Evolutionary conservation across 2,329 filamentous ascomycete species (phyloP), one percentile per base, ranked within the genome.

Genomic region (Ceratocystis cubensis): DNA sequence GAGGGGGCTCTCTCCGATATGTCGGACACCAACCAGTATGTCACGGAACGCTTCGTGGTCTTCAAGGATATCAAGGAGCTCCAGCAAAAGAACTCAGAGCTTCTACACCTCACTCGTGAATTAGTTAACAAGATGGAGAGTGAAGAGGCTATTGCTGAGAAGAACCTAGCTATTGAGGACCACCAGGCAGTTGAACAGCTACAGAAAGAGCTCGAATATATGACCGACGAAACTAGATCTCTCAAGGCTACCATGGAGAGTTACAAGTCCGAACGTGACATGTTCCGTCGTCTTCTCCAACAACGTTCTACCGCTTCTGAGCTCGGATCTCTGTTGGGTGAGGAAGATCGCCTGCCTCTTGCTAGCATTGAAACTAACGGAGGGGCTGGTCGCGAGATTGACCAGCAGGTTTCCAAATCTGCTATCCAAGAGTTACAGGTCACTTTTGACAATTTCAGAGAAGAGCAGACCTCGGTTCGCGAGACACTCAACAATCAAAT

Each of bases 211-310:
- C 81, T 95, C 28, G 82, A 87, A 70, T 85, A 88, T 63, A 75
- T 93, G 75, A 86, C 90, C 67, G 93, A 96, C 70, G 91, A 96
- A 73, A 84, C 96, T 64, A 84, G 87, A 70, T 88, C 88, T 13
- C 87, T 96, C 70, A 85, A 88, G 56, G 85, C 88, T 37, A 89
- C 92, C 67, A 89, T 91, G 70, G 90, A 96, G 78, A 96, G 90
- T 74, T 96, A 96, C 75, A 91, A 94, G 74, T 90, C 91, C 72
- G 94, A 99, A 77, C 87, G 94, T 69, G 93, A 99, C 74, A 96
- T 96, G 84, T 97, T 96, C 86, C 87, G 93, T 25, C 91, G 92
- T 64, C 92, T 97, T 79, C 83, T 96, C 37, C 89, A 93, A 70
- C 89, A 94, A 69, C 75, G 86, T 77, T 74, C 80, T 73, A 72